These are phyloP conservation scores for Jatropha multifida DNA, from an alignment of 441 rosid species.

Conservation along the genomic window DNA sequence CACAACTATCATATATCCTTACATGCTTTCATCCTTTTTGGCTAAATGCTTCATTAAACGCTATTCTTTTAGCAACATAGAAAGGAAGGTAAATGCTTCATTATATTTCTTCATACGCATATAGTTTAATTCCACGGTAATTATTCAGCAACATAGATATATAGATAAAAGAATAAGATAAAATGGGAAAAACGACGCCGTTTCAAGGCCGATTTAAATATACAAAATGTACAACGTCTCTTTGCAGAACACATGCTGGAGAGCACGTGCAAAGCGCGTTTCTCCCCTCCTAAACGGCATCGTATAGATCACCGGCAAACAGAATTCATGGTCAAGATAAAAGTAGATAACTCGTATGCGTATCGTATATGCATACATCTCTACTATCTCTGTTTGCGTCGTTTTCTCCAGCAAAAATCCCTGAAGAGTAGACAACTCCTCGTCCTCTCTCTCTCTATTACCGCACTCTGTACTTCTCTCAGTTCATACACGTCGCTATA, in stretches of 20 bases:
- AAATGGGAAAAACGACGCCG: not conserved
- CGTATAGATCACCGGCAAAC: not conserved
- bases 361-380: not conserved
- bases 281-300: not conserved
- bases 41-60: no score
- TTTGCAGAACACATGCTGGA: not conserved
- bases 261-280: slow-evolving; percentile 12
- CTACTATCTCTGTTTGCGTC: not conserved
- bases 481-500: not conserved
- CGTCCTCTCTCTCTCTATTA: not conserved
- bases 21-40: no score
- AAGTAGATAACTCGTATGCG: not conserved
- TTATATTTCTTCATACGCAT: no score
- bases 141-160: not conserved
- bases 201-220: not conserved
- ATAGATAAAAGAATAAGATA: not conserved
- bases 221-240: not conserved
- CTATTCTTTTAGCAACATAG: no score
- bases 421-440: not conserved
- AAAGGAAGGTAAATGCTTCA: no score
- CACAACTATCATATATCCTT: no score
- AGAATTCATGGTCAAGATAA: not conserved
- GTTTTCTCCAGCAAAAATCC: slow-evolving; percentile 3
- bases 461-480: not conserved
- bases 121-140: no score